Evolutionary conservation across 306 rosid genomes (phyloP).

Genomic region (Neltuma alba): DNA sequence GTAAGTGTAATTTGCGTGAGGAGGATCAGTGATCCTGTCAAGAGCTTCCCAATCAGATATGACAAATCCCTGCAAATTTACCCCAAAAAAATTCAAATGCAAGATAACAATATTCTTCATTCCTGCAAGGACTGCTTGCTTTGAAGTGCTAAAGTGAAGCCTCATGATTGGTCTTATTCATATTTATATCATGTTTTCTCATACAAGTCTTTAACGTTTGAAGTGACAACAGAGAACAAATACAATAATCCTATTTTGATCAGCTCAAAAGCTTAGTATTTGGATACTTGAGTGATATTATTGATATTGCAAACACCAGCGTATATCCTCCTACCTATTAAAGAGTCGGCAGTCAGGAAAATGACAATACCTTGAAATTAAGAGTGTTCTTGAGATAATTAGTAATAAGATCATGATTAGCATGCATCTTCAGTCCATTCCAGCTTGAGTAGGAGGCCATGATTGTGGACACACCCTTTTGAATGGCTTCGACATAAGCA

Average conservation of each 20-base stretch:
- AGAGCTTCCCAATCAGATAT: not conserved
- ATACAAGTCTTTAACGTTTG: not conserved
- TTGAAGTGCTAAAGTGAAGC: not conserved
- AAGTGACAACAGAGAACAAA: not conserved
- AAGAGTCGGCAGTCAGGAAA: not conserved
- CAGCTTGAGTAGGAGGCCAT: not conserved
- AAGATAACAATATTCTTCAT: not conserved
- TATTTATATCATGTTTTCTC: not conserved
- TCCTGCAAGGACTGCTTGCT: not conserved
- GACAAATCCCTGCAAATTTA: not conserved
- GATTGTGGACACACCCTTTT: not conserved
- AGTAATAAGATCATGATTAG: not conserved
- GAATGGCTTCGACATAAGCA: not conserved
- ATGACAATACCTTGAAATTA: not conserved
- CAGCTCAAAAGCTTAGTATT: too few relatives aligned
- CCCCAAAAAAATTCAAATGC: not conserved
- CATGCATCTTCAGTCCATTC: slow-evolving; percentile 9
- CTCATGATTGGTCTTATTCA: not conserved
- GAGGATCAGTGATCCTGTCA: not conserved
- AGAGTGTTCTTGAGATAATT: not conserved
- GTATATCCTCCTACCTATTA: not conserved
- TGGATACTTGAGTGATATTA: not conserved
- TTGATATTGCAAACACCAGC: not conserved
- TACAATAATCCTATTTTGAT: too few relatives aligned
- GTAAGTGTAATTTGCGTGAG: not conserved